These are phyloP conservation scores for Penicillium antarcticum DNA, from an alignment of 495 filamentous ascomycete species.

Conservation along the genomic window DNA sequence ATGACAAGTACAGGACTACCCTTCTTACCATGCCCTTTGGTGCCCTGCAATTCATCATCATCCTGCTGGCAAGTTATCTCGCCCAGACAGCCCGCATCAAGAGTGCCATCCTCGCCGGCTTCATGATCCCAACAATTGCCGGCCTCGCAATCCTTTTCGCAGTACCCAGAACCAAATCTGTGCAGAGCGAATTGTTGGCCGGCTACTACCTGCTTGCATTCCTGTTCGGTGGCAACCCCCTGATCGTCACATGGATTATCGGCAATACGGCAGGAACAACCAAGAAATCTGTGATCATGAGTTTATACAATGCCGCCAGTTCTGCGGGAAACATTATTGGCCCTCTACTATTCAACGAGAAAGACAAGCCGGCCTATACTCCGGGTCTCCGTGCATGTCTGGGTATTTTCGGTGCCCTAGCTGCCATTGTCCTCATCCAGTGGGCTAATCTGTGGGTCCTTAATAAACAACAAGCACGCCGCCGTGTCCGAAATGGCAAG, in stretches of 20 bases:
- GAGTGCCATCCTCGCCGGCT: constrained; percentile 39
- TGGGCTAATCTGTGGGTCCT: constrained; percentile 48
- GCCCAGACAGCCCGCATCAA: constrained; percentile 51
- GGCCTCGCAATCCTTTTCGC: constrained; percentile 56
- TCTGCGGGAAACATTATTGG: constrained; percentile 48
- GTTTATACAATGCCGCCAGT: constrained; percentile 41
- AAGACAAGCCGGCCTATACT: constrained; percentile 47
- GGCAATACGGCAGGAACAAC: constrained; percentile 49
- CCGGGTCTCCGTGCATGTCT: constrained; percentile 54
- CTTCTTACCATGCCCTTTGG: constrained; percentile 52
- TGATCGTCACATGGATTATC: constrained; percentile 50
- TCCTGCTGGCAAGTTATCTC: constrained; percentile 40
- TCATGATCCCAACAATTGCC: constrained; percentile 54
- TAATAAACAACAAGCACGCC: constrained; percentile 50
- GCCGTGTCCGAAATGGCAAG: constrained; percentile 56
- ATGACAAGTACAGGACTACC: constrained; percentile 52
- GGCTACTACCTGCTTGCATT: constrained; percentile 64
- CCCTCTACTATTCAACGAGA: constrained; percentile 41
- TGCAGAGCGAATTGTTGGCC: constrained; percentile 44
- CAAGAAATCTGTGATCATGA: constrained; percentile 54
- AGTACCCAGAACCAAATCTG: constrained; percentile 36
- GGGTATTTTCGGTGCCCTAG: constrained; percentile 53
- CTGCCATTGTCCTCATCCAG: constrained; percentile 47
- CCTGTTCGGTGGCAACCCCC: constrained; percentile 51
- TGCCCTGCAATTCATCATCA: constrained; percentile 41